Evolutionary conservation across 371 early-diverging fungal species (phyloP), one percentile per base, ranked within the genome.

Genomic region (Mucor sp.): DNA sequence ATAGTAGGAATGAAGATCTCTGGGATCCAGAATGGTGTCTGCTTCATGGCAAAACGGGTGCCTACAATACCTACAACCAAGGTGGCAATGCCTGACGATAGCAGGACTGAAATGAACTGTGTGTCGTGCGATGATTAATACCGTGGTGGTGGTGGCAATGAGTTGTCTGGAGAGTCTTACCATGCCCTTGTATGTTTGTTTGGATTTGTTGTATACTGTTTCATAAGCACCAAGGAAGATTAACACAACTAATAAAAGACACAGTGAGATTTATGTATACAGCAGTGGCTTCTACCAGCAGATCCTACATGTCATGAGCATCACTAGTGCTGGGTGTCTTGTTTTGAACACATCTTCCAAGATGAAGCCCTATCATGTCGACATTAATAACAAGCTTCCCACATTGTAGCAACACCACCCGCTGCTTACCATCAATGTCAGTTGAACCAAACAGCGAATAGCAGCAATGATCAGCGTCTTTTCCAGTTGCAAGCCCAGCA

Each of bases 1-100:
- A 95, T 74, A 17, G 92, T 93, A 12, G 97, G 96, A 48, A 96
- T 91, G 71, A 94, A 96, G 58, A 91, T 84, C 47, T 87, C 88
- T 5, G 96, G 92, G 8, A 85, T 72, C 76, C 85, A 92, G 65
- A 93, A 90, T 0, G 93, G 93, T 9, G 80, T 65, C 61, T 91
- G 87, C 12, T 86, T 85, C 79, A 96, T 90, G 15, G 95, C 90
- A 72, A 77, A 87, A 35, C 85, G 76, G 15, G 88, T 85, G 28
- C 91, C 90, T 69, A 91, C 70, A 14, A 89, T 76, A 37, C 85
- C 86, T n/a, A 87, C 80, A 55, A 85, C 66, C 28, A 86, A 48
- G 8, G 85, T 84, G 6, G 84, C 79, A 62, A 74, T 71, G 6
- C 69, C 76, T 41, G 86, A 84, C 7, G 86, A 83, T 33, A 82